Base-by-base conservation (phyloP, 352 stramenopile species). In the Globisporangium paroecandrum region DNA sequence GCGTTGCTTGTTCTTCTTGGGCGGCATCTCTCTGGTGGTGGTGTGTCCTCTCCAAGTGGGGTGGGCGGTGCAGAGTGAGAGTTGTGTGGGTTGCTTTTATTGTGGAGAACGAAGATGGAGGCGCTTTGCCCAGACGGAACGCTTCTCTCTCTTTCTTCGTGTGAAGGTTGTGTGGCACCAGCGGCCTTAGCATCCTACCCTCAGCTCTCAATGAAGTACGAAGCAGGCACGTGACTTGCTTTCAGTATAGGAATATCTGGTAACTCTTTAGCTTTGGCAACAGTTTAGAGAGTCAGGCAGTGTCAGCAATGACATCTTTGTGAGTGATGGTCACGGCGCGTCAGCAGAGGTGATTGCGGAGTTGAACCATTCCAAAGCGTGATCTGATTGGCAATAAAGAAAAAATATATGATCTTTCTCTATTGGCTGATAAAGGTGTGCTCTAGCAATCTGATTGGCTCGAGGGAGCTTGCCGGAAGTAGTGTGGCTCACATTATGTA, bases 1-100 rank as follows among this genome's bases (percentile, higher is more conserved):
- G 71, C 85, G 85, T 78, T 96, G 88, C 73, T 94, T 94, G 78
- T 91, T 96, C 71, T 88, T 91, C 81, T 89, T 90, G 58, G 81
- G 80, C 57, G 74, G 55, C 76, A 83, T 83, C 10, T 34, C 32
- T 41, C 24, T 13, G 46, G 24, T 12, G n/a, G 34, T 46, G 38
- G 38, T 46, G 38, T 46, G 12, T 46, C 12, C 38, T 46, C 38
- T 46, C 18, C 38, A 20, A 20, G 18, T 49, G 20, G 10, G 20
- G 8, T 6, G 55, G 1, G 27, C 27, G 24, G 54, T 54, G 46
- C 20, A 6, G 49, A 24, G 58, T 25, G 36, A 18, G 18, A 54
- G 36, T 24, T 22, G 25, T 41, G 49, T 66, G 49, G 58, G n/a
- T 64, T 61, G 13, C 32, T 47, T 49, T 10, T 38, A 10, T 29